These are phyloP conservation scores for Psilocybe azurescens DNA, from an alignment of 768 basidiomycete genomes.

Conservation along the genomic window DNA sequence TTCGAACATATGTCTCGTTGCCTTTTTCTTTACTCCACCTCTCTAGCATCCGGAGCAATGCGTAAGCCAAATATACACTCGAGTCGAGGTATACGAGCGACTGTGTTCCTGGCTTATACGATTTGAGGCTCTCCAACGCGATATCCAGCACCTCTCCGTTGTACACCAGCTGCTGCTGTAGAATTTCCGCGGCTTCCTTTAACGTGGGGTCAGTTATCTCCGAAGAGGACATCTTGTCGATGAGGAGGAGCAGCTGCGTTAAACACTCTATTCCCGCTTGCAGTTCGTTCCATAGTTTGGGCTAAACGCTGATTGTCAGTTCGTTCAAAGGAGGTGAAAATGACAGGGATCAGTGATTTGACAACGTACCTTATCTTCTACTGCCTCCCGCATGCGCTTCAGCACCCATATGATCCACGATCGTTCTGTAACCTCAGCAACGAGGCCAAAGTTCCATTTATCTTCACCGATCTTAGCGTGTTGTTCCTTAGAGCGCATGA, in stretches of 20 bases:
- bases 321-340: constrained; percentile 10
- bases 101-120: constrained; percentile 83
- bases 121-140: constrained; percentile 74
- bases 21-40: constrained; percentile 78
- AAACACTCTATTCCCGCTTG: constrained; percentile 95
- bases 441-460: constrained; percentile 71
- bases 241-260: constrained; percentile 87
- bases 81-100: constrained; percentile 85
- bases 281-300: constrained; percentile 92
- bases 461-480: constrained; percentile 27
- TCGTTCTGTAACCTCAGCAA: constrained; percentile 87
- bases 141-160: constrained; percentile 94
- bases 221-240: constrained; percentile 80
- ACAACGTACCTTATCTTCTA: constrained; percentile 84
- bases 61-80: constrained; percentile 82
- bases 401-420: constrained; percentile 92
- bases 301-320: constrained; percentile 52
- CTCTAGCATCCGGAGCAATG: constrained; percentile 89
- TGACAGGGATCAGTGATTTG: constrained; percentile 6
- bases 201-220: constrained; percentile 51
- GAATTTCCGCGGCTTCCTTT: constrained; percentile 75
- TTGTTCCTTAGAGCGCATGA: constrained; percentile 48
- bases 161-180: constrained; percentile 93
- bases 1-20: constrained; percentile 79
- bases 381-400: constrained; percentile 83